Conservation (phyloP, 306 rosid species). For the Glycine latifolia region DNA sequence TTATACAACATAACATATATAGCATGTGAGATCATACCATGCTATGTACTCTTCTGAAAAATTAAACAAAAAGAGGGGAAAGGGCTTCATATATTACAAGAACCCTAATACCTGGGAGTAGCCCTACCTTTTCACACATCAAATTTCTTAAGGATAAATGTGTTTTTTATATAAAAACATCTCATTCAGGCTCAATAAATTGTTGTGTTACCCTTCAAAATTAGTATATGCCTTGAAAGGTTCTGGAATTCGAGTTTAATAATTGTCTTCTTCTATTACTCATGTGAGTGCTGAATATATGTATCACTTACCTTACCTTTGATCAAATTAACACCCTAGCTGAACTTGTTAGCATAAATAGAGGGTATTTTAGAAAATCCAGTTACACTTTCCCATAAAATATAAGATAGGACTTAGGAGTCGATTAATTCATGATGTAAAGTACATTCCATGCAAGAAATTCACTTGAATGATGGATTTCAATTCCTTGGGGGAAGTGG, state of each 20-base stretch:
- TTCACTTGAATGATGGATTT: constrained; percentile 36
- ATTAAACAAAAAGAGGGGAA: constrained; percentile 36
- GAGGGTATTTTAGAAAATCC: constrained; percentile 46
- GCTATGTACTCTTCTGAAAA: constrained; percentile 26
- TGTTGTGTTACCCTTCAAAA: constrained; percentile 35
- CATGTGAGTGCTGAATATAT: neutral
- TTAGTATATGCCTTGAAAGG: constrained; percentile 27
- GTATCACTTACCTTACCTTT: constrained; percentile 4
- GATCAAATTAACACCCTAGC: constrained; percentile 3
- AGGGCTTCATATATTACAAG: constrained; percentile 46
- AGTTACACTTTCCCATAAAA: constrained; percentile 61
- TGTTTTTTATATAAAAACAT: too few relatives aligned
- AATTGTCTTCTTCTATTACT: neutral
- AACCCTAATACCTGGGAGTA: constrained; percentile 60
- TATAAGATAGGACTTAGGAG: constrained; percentile 36
- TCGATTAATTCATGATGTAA: constrained; percentile 37
- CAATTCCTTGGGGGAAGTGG: constrained; percentile 36
- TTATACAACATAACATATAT: constrained; percentile 18
- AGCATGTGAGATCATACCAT: constrained; percentile 49
- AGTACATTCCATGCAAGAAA: constrained; percentile 39
- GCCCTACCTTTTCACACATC: constrained; percentile 52
- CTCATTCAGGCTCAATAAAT: constrained; percentile 13
- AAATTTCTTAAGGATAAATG: neutral
- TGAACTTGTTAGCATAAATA: constrained; percentile 13
- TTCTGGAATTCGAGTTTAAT: constrained; percentile 24